Percentiles rank a stretch among this genome's conserved stretches.
Conservation (phyloP, 2,329 filamentous ascomycete genomes). For the Leptographium lundbergii region DNA sequence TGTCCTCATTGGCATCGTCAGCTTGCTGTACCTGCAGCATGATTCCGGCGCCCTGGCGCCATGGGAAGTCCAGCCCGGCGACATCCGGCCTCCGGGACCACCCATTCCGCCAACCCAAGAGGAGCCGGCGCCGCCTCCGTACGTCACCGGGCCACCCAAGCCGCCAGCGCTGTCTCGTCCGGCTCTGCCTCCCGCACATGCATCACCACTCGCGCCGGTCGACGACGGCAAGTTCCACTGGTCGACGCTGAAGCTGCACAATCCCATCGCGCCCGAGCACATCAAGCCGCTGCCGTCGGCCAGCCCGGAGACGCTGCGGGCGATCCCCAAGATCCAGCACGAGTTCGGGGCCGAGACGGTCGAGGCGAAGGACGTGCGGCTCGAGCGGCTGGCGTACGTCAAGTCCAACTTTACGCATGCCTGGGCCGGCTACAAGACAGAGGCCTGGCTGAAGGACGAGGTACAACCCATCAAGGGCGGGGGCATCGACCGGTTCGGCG, state of each 20-base stretch:
- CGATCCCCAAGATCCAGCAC: conserved; percentile 24
- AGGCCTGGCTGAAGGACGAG: conserved; percentile 37
- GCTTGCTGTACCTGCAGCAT: conserved; percentile 8
- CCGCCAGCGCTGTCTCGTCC: neutral
- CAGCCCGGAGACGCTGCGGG: neutral
- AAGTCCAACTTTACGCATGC: conserved; percentile 21
- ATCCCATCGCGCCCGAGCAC: conserved; percentile 7
- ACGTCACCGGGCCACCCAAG: neutral
- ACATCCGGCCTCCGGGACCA: neutral
- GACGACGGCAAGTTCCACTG: conserved; percentile 11
- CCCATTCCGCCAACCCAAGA: neutral
- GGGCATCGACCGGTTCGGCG: conserved; percentile 29
- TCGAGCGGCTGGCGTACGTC: conserved; percentile 21
- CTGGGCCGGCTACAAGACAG: conserved; percentile 31
- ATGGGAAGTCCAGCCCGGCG: neutral
- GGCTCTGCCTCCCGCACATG: neutral
- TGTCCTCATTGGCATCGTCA: conserved; percentile 4
- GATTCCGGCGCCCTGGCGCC: neutral
- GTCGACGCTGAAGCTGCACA: conserved; percentile 7
- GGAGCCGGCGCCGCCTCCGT: neutral
- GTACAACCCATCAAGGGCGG: conserved; percentile 21
- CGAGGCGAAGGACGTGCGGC: conserved; percentile 14
- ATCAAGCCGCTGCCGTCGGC: conserved; percentile 7
- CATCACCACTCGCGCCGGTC: neutral
- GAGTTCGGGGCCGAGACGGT: conserved; percentile 16